Base-by-base conservation (phyloP, 345 rosid species). In the Citrus mangshanensis region DNA sequence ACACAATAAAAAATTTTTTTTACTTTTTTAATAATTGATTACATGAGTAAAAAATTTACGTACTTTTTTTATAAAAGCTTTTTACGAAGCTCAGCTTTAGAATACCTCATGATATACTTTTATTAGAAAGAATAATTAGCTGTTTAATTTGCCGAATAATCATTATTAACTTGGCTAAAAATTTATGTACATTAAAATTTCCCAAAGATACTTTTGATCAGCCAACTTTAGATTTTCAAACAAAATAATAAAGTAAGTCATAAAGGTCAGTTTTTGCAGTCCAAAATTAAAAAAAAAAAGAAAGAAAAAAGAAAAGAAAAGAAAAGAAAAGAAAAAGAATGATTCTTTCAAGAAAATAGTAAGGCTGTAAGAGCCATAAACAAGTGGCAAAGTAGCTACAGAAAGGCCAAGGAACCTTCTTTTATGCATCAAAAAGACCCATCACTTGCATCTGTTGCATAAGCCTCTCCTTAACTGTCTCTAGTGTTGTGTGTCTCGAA, bases 341-440 rank as follows among this genome's bases (percentile, higher is more conserved):
- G 37, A 73, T 19, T 59, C 30, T 59, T 40, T 58, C 51, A 46
- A 46, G 19, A 1, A 66, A 55, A 51, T 18, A 64, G n/a, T 64
- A 18, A 32, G n/a, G 18, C 10, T 42, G 28, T 58, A n/a, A 25
- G 24, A 14, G 60, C 18, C 63, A 77, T 54, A 71, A 34, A 61
- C 25, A 32, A 55, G n/a, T 51, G 68, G 70, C 67, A 68, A 51
- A 72, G 81, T 74, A 30, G 75, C 83, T 62, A 81, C 75, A 87
- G 89, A 84, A 76, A 79, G 84, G 85, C 82, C 90, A 79, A 83
- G 79, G 89, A 87, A 88, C 86, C 84, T 87, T 87, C 89, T 84
- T 81, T 79, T 77, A 24, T 79, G 80, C 87, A 75, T 82, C 74
- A 85, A 80, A 83, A 78, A 80, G 77, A 80, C 78, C 80, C 80